phyloP scores from a whole-genome alignment of 2,329 filamentous ascomycete species.

The Fusarium bactridioides region DNA sequence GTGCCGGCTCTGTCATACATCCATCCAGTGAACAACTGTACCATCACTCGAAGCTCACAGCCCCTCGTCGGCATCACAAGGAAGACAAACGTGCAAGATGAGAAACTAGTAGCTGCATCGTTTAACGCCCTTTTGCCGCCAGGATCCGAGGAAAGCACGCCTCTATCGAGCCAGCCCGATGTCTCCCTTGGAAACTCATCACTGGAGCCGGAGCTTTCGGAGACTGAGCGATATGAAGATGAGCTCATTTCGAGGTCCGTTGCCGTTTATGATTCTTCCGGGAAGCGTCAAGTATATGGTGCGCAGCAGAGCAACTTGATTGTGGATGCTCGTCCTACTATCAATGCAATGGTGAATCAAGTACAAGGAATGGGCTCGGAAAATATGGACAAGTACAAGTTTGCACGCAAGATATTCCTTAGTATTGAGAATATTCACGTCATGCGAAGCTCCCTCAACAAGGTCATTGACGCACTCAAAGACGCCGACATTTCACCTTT shows the following conservation, averaged over 20 bases:
- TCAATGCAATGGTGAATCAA: conserved; percentile 96
- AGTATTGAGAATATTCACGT: conserved; percentile 99
- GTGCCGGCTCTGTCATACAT: conserved; percentile 93
- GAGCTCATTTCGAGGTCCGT: conserved; percentile 61
- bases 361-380: conserved; percentile 92
- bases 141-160: conserved; percentile 47
- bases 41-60: conserved; percentile 93
- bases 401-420: conserved; percentile 88
- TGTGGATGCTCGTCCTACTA: conserved; percentile 90
- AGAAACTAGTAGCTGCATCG: conserved; percentile 90
- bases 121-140: conserved; percentile 63
- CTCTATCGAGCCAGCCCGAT: conserved; percentile 59
- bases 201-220: conserved; percentile 61
- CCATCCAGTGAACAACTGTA: conserved; percentile 96
- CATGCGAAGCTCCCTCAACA: conserved; percentile 90
- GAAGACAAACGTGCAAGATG: conserved; percentile 93
- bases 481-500: conserved; percentile 88
- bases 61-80: conserved; percentile 85
- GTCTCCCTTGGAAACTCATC: conserved; percentile 46
- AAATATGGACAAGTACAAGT: conserved; percentile 97
- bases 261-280: conserved; percentile 62
- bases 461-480: conserved; percentile 88
- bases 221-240: conserved; percentile 73
- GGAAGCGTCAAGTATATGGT: conserved; percentile 78
- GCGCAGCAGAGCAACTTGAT: conserved; percentile 95